Base-by-base conservation (phyloP, 2,329 filamentous ascomycete genomes). In the Alternaria conjuncta region DNA sequence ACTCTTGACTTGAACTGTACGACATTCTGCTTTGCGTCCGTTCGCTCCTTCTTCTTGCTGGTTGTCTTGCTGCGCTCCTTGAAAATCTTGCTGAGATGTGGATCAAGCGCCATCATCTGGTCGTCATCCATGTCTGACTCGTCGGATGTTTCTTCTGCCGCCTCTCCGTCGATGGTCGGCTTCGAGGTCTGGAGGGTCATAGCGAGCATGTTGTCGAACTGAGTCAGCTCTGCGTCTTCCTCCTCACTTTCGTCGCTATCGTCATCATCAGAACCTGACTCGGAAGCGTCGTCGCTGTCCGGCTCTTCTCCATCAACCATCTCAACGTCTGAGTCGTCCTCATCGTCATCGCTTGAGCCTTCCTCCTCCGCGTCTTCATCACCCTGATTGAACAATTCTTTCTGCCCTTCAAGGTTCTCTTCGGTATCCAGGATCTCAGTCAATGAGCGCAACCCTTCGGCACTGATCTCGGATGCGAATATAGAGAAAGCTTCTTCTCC, bases 1-100 rank as follows among this genome's bases (percentile, higher is more conserved):
- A 97, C 91, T 45, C 94, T 92, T 79, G 93, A 92, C 84, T 99
- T 99, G 86, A 99, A 97, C 81, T 95, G 94, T 73, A 97, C 84
- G 75, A 98, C 92, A 20, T 89, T 93, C 70, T 95, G 92, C 76
- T 93, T 96, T 58, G 95, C 94, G 64, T 95, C 91, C 76, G 93
- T 93, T 73, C 92, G 91, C 75, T 96, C 90, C 80, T 94, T 92
- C 82, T 94, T 96, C 75, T 91, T 90, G 77, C 86, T 90, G 2
- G 74, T 75, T 3, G 67, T 69, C 78, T 93, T 90, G 68, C 87
- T 88, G 53, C 90, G 89, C 69, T 94, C 90, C 69, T 90, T 89
- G 85, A 98, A 96, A 65, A 97, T 93, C 67, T 92, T 92, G 55
- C 90, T 88, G 5, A 99, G 88, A 75, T 95, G 91, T 11, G 87